Conservation (phyloP, 371 early-diverging fungal species). For the Haplosporangium sp. region DNA sequence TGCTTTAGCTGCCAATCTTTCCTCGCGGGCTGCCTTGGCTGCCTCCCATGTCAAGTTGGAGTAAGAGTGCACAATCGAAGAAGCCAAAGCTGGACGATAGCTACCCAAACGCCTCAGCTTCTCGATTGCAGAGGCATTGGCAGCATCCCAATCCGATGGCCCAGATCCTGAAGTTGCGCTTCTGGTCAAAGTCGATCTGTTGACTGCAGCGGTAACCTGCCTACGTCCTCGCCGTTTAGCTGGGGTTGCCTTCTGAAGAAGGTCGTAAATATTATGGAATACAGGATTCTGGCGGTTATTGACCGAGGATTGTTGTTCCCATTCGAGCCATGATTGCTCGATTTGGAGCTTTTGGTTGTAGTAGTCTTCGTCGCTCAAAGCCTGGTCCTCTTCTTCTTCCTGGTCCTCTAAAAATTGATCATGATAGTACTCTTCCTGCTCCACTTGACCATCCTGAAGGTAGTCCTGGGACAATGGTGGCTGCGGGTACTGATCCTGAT, state of each 20-base stretch:
- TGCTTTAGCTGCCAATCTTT: conserved; percentile 37
- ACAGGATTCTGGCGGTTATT: conserved; percentile 26
- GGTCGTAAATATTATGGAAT: conserved; percentile 3
- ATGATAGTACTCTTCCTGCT: background rate
- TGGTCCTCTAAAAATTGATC: conserved; percentile 8
- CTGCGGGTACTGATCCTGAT: background rate
- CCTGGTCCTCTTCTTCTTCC: conserved; percentile 17
- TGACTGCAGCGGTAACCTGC: conserved; percentile 7
- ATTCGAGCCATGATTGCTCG: conserved; percentile 52
- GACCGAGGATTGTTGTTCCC: conserved; percentile 36
- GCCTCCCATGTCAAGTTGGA: conserved; percentile 41
- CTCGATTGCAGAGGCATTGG: conserved; percentile 14
- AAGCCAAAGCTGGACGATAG: conserved; percentile 35
- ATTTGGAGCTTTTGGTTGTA: conserved; percentile 48
- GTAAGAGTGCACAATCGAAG: conserved; percentile 44
- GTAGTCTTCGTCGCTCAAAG: conserved; percentile 26
- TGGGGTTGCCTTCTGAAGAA: conserved; percentile 42
- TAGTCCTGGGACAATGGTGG: no score
- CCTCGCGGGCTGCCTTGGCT: conserved; percentile 27
- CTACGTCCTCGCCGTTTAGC: conserved; percentile 32
- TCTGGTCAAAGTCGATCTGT: conserved; percentile 9
- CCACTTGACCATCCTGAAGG: no score
- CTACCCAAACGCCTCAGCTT: conserved; percentile 21
- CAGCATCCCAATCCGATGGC: conserved; percentile 1
- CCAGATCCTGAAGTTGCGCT: background rate